Evolutionary conservation across 1,284 basidiomycete genomes (phyloP).

Genomic region (Flammula alnicola): DNA sequence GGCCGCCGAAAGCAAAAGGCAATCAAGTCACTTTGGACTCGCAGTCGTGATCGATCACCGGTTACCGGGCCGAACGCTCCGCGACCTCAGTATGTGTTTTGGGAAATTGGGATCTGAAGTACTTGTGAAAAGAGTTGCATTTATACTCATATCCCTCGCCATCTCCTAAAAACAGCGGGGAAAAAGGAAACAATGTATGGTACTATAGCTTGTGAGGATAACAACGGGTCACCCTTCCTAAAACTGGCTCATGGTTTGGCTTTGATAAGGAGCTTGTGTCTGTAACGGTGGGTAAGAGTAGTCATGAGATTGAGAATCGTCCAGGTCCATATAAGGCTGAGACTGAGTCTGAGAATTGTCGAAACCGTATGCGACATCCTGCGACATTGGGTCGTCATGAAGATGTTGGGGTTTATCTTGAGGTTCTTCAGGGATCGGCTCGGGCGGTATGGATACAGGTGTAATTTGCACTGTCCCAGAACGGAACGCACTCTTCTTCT

Average conservation of each 20-base stretch:
- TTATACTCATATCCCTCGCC: too few species aligned
- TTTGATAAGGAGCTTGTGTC: constrained; percentile 58
- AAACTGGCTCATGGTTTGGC: constrained; percentile 37
- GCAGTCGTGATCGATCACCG: too few species aligned
- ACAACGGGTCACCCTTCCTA: background rate
- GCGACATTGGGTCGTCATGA: background rate
- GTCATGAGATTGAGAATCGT: constrained; percentile 21
- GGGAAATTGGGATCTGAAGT: too few species aligned
- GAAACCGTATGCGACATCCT: constrained; percentile 1
- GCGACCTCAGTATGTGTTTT: too few species aligned
- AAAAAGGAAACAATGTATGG: background rate
- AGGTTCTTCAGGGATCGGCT: constrained; percentile 4
- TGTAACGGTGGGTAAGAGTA: constrained; percentile 40
- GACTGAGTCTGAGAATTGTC: constrained; percentile 15
- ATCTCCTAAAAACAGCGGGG: background rate
- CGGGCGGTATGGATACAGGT: constrained; percentile 8
- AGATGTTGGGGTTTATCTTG: background rate
- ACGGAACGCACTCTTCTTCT: constrained; percentile 21
- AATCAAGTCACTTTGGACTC: too few species aligned
- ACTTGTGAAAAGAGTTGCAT: too few species aligned
- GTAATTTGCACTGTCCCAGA: constrained; percentile 31
- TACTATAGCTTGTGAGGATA: background rate
- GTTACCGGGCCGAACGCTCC: too few species aligned
- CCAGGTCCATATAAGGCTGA: constrained; percentile 19
- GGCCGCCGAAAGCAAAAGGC: too few species aligned